Percentiles rank a stretch among this genome's conserved stretches.
Conservation (phyloP, 1,139 yeast species). For the Protomyces gravidus region DNA sequence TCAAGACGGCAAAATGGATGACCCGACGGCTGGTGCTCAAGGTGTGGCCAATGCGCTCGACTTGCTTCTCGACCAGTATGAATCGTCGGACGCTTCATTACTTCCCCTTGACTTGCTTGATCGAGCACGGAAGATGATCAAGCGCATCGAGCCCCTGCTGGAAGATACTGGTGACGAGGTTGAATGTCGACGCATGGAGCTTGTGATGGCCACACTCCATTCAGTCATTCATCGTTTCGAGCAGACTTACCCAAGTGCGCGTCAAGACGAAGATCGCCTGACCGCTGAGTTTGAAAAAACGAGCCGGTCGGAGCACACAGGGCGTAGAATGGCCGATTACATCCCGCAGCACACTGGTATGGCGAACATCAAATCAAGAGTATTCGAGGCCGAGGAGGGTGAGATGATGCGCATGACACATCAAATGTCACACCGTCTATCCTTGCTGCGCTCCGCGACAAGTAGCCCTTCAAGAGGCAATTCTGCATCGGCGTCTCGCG, state of each 20-base stretch:
- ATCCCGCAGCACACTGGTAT: constrained; percentile 3
- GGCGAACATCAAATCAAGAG: constrained; percentile 9
- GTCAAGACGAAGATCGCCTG: not conserved
- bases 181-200: constrained; percentile 7
- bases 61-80: constrained; percentile 6
- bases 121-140: constrained; percentile 18
- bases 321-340: constrained; percentile 4
- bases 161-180: constrained; percentile 8
- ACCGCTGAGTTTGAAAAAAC: not conserved
- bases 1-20: constrained; percentile 2
- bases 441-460: constrained; percentile 10
- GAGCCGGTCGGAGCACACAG: constrained; percentile 11
- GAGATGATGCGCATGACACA: constrained; percentile 23
- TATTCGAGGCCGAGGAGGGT: constrained; percentile 22
- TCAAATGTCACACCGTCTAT: constrained; percentile 13
- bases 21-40: constrained; percentile 12
- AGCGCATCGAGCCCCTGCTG: constrained; percentile 21
- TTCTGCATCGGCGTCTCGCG: constrained; percentile 10
- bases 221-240: constrained; percentile 19
- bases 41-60: constrained; percentile 24
- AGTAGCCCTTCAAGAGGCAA: constrained; percentile 21
- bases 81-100: constrained; percentile 2
- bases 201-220: constrained; percentile 17
- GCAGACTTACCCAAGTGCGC: constrained; percentile 4
- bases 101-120: constrained; percentile 14